Percentiles rank a stretch among this genome's conserved stretches.
Conservation (phyloP, 345 rosid species). For the Triadica sebifera region DNA sequence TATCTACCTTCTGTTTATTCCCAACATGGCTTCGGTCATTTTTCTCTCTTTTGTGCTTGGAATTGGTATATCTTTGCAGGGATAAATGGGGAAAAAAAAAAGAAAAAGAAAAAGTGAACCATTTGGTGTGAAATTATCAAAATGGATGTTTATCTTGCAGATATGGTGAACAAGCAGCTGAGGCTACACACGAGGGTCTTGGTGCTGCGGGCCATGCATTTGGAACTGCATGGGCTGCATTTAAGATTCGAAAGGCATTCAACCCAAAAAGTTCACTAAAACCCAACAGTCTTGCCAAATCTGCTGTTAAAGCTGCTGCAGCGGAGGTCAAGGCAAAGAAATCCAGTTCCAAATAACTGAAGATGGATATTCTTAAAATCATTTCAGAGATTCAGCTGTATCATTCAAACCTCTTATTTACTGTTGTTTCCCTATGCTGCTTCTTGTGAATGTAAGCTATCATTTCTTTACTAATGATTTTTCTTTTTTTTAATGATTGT, state of each 20-base stretch:
- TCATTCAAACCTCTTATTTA: not conserved
- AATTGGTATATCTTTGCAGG: no score
- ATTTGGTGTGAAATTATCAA: not conserved
- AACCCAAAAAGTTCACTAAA: constrained; percentile 80
- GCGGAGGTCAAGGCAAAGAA: constrained; percentile 50
- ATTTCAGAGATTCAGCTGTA: not conserved
- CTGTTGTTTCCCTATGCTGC: not conserved
- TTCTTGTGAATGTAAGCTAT: no score
- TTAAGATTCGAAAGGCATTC: constrained; percentile 75
- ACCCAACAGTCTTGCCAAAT: constrained; percentile 61
- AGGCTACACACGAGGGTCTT: constrained; percentile 81
- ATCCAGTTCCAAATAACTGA: constrained; percentile 19
- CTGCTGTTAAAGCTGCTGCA: constrained; percentile 65
- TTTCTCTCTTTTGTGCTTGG: not conserved
- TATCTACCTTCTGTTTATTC: not conserved
- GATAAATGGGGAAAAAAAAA: no score
- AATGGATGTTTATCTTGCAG: constrained; percentile 38
- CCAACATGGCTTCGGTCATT: not conserved
- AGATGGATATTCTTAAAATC: not conserved
- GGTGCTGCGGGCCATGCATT: constrained; percentile 81
- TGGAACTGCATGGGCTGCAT: constrained; percentile 88
- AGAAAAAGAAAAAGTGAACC: not conserved
- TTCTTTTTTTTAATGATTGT: no score
- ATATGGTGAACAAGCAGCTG: constrained; percentile 80
- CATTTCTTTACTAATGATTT: no score